These are phyloP conservation scores for Biancaea sappan DNA, from an alignment of 306 rosid species.

Conservation along the genomic window DNA sequence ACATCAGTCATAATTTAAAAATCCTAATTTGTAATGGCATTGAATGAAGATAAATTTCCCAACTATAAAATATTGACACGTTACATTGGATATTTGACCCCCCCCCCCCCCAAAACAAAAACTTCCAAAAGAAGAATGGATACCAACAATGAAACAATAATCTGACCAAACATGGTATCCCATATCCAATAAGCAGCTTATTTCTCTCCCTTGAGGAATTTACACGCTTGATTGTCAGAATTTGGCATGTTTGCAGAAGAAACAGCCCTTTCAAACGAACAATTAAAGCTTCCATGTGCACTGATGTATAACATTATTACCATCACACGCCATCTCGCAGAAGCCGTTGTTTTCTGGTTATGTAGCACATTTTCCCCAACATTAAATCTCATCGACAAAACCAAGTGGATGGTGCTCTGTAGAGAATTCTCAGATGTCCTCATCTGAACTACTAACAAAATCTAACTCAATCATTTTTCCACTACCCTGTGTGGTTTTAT, in stretches of 20 bases:
- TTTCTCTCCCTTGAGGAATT: neutral
- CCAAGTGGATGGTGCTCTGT: constrained; percentile 1
- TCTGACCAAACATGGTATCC: neutral
- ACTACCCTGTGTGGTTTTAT: constrained; percentile 41
- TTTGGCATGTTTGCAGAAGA: constrained; percentile 11
- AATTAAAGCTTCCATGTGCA: constrained; percentile 16
- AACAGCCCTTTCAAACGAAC: constrained; percentile 5
- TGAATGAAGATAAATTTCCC: neutral
- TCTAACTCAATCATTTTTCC: constrained; percentile 81
- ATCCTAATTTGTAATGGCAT: too few relatives aligned
- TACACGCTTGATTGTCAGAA: neutral
- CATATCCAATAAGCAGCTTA: neutral
- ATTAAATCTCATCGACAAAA: neutral
- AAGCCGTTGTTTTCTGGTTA: constrained; percentile 18
- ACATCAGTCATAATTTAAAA: too few relatives aligned
- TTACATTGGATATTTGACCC: neutral
- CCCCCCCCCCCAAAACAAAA: neutral
- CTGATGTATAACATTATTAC: neutral
- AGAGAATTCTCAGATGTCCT: constrained; percentile 50
- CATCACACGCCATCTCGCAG: constrained; percentile 5
- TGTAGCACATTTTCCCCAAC: neutral
- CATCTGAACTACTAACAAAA: constrained; percentile 81
- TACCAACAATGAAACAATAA: neutral
- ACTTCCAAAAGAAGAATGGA: neutral
- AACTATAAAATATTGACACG: neutral